Conservation (phyloP, 2,329 filamentous ascomycete species). For the Cadophora sp. region DNA sequence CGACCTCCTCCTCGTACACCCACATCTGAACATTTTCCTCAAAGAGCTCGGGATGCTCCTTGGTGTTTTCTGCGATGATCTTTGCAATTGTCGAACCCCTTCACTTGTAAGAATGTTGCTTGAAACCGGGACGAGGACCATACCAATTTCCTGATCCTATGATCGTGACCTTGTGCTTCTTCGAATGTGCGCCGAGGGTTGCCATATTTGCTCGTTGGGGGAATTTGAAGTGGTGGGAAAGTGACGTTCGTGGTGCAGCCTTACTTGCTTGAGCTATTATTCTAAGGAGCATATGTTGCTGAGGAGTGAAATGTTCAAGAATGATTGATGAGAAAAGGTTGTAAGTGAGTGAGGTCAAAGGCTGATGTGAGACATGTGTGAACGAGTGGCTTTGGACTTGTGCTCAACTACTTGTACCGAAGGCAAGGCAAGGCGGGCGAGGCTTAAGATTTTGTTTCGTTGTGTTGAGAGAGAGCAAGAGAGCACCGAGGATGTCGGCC, state of each 20-base stretch:
- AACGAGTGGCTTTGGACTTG: constrained; percentile 26
- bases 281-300: constrained; percentile 32
- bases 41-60: constrained; percentile 78
- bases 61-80: constrained; percentile 92
- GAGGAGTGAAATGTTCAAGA: constrained; percentile 1
- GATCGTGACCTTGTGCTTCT: constrained; percentile 91
- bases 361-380: constrained; percentile 24
- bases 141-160: constrained; percentile 98
- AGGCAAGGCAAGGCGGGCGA: constrained; percentile 1
- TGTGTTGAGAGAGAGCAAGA: constrained; percentile 14
- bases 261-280: constrained; percentile 30
- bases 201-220: constrained; percentile 42
- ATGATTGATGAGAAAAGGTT: not conserved
- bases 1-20: constrained; percentile 94
- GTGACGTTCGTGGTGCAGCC: constrained; percentile 32
- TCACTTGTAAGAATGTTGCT: constrained; percentile 33
- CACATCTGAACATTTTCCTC: constrained; percentile 96
- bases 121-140: not conserved
- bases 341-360: not conserved
- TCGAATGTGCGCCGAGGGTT: constrained; percentile 56
- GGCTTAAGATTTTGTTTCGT: constrained; percentile 21
- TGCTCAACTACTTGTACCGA: constrained; percentile 22
- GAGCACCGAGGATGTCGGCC: not conserved
- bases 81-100: constrained; percentile 98
- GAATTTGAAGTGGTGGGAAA: constrained; percentile 30